These are phyloP conservation scores for Yamadazyma olivae DNA, from an alignment of 805 yeast species.

Conservation along the genomic window DNA sequence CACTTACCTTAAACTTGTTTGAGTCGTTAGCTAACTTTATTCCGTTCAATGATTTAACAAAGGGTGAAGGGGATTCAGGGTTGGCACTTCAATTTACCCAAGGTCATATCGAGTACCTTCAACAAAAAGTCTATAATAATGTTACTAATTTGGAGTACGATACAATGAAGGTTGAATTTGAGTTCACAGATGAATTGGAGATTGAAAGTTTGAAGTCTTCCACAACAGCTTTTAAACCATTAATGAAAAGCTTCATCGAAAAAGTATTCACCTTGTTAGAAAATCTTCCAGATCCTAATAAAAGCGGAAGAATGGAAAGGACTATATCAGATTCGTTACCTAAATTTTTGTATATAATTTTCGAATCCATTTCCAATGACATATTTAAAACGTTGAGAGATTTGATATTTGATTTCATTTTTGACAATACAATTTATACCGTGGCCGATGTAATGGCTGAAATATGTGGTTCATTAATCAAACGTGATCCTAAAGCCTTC, in stretches of 20 bases:
- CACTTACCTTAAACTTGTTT: constrained; percentile 63
- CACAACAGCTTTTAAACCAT: constrained; percentile 62
- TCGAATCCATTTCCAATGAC: constrained; percentile 61
- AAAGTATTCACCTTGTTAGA: constrained; percentile 65
- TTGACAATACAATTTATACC: constrained; percentile 55
- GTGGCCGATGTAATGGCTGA: constrained; percentile 68
- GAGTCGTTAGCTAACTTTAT: constrained; percentile 68
- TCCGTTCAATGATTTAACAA: constrained; percentile 64
- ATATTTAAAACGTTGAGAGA: constrained; percentile 46
- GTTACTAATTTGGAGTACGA: constrained; percentile 4
- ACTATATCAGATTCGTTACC: constrained; percentile 38
- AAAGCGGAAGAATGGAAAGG: constrained; percentile 50
- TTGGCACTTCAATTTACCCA: constrained; percentile 56
- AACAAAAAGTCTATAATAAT: constrained; percentile 33
- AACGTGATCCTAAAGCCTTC: constrained; percentile 54
- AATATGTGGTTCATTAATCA: constrained; percentile 68
- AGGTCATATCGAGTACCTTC: constrained; percentile 58
- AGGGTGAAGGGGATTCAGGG: constrained; percentile 36
- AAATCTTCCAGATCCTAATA: constrained; percentile 58
- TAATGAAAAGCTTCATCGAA: constrained; percentile 54
- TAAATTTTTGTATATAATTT: constrained; percentile 33
- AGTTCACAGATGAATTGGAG: constrained; percentile 28
- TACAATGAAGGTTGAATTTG: constrained; percentile 1
- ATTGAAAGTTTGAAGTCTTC: constrained; percentile 66
- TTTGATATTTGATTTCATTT: constrained; percentile 54